Base-by-base conservation (phyloP, 164 flowering plant species). In the Taxillus chinensis region DNA sequence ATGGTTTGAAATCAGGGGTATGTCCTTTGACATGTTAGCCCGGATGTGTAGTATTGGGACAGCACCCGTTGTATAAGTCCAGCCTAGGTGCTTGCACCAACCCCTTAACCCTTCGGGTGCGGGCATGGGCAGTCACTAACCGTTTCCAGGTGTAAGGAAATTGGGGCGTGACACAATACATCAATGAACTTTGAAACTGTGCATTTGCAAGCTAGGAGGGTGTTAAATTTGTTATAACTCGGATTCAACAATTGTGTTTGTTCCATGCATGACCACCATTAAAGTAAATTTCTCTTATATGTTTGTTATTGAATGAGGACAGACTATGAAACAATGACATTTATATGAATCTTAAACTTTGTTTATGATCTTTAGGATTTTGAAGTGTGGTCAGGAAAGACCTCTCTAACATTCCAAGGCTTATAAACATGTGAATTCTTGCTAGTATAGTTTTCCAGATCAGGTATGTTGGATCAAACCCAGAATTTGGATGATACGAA, bases 201-300 rank as follows among this genome's bases (percentile, higher is more conserved):
- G 2, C 90, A 89, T 49, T 72, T 93, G 8, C 96, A 84, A 67
- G 77, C 81, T 43, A 83, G 77, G 69, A 93, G 86, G 70, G 71
- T 80, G 16, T 73, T 84, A 57, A 93, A 70, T 66, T 93, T 43
- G 91, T 95, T 14, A 74, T 79, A 45, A 62, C 85, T 39, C 82
- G 62, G 88, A 90, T 73, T 78, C 89, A 61, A 68, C 82, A 54
- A 81, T 82, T 64, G 86, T 83, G 14, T 93, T 86, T 78, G 95
- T 89, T 73, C 99, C 99, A 42, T 90, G 99, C 86, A 83, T 82
- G 92, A 66, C 82, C 27, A 56, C 92, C 65, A 81, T 82, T 46
- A 93, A 86, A 75, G 99, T 93, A 76, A 63, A 57, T 12, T 40
- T 74, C 62, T 4, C 65, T 45, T 67, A 5, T 7, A 11, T n/a